These are phyloP conservation scores for Mortierella sp. DNA, from an alignment of 371 early-diverging fungal genomes.

Conservation along the genomic window DNA sequence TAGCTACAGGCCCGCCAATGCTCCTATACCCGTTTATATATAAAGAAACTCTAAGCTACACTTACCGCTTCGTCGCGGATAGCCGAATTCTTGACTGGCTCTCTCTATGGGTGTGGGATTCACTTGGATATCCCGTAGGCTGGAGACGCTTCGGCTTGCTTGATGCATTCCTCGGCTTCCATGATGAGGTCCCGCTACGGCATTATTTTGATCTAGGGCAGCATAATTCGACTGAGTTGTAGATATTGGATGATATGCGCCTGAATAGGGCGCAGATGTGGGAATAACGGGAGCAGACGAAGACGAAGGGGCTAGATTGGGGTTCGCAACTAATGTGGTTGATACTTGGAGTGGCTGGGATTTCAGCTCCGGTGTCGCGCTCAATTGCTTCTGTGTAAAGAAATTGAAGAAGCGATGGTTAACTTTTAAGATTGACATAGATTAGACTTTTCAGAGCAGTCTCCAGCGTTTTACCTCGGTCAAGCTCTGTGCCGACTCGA, in stretches of 20 bases:
- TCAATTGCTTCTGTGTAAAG: neutral
- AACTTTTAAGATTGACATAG: neutral
- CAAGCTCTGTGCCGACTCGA: slow-evolving; percentile 15
- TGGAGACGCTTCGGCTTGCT: slow-evolving; percentile 40
- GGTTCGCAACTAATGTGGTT: neutral
- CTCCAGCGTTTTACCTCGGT: slow-evolving; percentile 16
- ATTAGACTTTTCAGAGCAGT: neutral
- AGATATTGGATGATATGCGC: neutral
- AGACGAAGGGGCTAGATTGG: neutral
- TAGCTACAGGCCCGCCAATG: neutral
- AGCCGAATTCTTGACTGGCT: slow-evolving; percentile 25
- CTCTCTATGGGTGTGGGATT: slow-evolving; percentile 16
- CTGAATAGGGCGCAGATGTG: neutral
- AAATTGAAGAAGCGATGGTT: neutral
- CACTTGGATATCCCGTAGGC: slow-evolving; percentile 36
- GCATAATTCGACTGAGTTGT: neutral
- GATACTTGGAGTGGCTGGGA: slow-evolving; percentile 15
- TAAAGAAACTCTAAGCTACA: neutral
- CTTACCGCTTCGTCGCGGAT: slow-evolving; percentile 22
- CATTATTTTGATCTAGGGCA: slow-evolving; percentile 2
- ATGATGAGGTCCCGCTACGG: slow-evolving; percentile 4
- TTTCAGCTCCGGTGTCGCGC: neutral
- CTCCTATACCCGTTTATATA: no score
- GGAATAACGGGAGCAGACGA: neutral
- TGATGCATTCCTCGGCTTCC: slow-evolving; percentile 27